Evolutionary conservation across 257 asterid genomes (phyloP).

Genomic region (Gardenia jasminoides): DNA sequence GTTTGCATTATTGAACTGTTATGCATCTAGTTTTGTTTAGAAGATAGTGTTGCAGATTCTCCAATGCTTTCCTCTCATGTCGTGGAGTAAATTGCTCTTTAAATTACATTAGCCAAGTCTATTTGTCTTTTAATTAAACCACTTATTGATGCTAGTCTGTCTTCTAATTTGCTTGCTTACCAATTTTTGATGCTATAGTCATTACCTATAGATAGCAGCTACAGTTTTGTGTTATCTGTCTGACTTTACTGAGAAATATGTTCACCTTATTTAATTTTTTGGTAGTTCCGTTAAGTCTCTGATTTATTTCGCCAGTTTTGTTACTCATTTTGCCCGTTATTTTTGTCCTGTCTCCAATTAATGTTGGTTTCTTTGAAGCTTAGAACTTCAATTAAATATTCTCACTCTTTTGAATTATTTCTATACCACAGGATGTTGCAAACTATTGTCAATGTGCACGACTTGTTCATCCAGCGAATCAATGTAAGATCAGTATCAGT

Average conservation of each 20-base stretch:
- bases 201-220: neutral
- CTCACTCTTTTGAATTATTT: conserved; percentile 10
- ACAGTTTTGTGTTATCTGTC: neutral
- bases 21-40: neutral
- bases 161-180: neutral
- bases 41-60: neutral
- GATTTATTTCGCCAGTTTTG: neutral
- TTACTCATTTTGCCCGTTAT: neutral
- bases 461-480: conserved; percentile 24
- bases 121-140: neutral
- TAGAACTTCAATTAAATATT: neutral
- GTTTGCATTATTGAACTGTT: neutral
- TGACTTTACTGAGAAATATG: neutral
- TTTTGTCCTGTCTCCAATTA: neutral
- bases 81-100: neutral
- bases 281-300: neutral
- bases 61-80: neutral
- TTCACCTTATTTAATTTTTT: neutral
- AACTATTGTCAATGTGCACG: conserved; percentile 16
- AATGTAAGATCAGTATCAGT: conserved; percentile 20
- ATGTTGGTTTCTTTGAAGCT: neutral
- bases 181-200: neutral
- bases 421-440: conserved; percentile 23
- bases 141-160: no score
- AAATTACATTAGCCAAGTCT: neutral